Percentiles rank a stretch among this genome's conserved stretches.
These are phyloP conservation scores for Albifimbria verrucaria DNA, from an alignment of 2,329 filamentous ascomycete species.

Conservation along the genomic window DNA sequence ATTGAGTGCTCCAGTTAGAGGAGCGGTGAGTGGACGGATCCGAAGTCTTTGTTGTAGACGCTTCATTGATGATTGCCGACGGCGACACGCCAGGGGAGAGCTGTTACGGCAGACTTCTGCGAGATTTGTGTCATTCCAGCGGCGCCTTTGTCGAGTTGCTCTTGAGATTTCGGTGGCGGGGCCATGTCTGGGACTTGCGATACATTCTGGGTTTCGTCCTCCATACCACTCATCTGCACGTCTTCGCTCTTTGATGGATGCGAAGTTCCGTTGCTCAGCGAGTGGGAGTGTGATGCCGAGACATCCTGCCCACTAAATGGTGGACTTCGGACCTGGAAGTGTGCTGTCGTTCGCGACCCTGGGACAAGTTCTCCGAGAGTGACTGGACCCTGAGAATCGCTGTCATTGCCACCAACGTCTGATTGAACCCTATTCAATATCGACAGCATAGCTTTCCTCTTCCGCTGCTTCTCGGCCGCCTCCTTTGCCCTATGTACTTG, in stretches of 20 bases:
- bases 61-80: constrained; percentile 70
- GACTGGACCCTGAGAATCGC: constrained; percentile 54
- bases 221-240: constrained; percentile 58
- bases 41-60: constrained; percentile 89
- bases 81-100: constrained; percentile 54
- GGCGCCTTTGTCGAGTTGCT: constrained; percentile 35
- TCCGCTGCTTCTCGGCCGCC: constrained; percentile 57
- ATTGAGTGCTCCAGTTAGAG: constrained; percentile 66
- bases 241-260: constrained; percentile 49
- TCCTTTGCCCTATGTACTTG: constrained; percentile 64
- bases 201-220: constrained; percentile 43
- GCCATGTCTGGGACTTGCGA: constrained; percentile 47
- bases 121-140: constrained; percentile 57
- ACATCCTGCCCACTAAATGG: constrained; percentile 54
- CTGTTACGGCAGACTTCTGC: constrained; percentile 59
- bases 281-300: constrained; percentile 33
- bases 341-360: constrained; percentile 45
- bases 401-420: constrained; percentile 49
- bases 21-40: constrained; percentile 64
- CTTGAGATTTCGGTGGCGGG: constrained; percentile 39
- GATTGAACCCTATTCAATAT: constrained; percentile 47
- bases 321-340: constrained; percentile 55
- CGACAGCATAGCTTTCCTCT: constrained; percentile 60
- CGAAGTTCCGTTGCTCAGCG: constrained; percentile 55
- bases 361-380: constrained; percentile 64